Base-by-base conservation (phyloP, 202 grass and related monocot genomes). In the Panicum virgatum region DNA sequence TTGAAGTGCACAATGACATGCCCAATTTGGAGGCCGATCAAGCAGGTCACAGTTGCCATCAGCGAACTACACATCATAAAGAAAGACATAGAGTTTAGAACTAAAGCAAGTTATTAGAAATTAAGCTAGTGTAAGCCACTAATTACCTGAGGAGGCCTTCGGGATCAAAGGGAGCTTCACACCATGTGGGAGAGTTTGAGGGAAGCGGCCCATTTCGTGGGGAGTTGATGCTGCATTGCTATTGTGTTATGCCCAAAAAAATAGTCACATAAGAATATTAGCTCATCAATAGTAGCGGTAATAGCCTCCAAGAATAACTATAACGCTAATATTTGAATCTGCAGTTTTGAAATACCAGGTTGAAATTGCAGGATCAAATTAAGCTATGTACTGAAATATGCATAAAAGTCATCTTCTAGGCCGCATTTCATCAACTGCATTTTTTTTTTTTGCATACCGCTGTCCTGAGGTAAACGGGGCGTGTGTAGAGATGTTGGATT, bases 11-110 rank as follows among this genome's bases (percentile, higher is more conserved):
- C 70, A 57, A 92, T 87, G 53, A 89, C 78, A 84, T 97, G 94
- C 1, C 94, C 94, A 27, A 94, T 88, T 47, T 97, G 94, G 62
- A 97, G 81, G n/a, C 94, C 94, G 4, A 92, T 75, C 52, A 97
- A 90, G 79, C 94, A 97, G 30, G 94, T 94, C 19, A 94, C 91
- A 4, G 81, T 92, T n/a, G 91, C 87, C 94, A 97, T 97, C 34
- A 97, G 39, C 20, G 89, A 88, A 73, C 91, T 97, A 66, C 30
- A 66, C 18, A 56, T 50, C 26, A 20, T 3, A 45, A n/a, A 46
- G n/a, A n/a, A n/a, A n/a, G 12, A 71, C 5, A 23, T 6, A 44
- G 4, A 44, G 7, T 38, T 44, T 6, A 73, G 10, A 2, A 26
- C 8, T 32, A 54, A 62, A 40, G 9, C 6, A 40, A 52, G 1